Conservation (phyloP, 192 early-diverging fungal genomes). For the Coemansia sp. region DNA sequence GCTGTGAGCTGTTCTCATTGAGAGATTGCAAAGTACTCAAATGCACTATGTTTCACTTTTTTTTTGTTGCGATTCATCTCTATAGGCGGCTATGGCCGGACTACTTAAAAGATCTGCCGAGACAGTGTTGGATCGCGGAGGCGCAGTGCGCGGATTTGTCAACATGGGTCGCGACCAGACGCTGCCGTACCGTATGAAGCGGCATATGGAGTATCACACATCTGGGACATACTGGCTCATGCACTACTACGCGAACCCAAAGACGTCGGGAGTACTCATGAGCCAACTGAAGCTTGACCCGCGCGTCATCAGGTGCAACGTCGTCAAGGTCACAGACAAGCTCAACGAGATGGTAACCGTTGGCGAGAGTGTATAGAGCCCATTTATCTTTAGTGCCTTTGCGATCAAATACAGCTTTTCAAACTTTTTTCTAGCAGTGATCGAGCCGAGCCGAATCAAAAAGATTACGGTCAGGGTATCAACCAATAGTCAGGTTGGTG, state of each 20-base stretch:
- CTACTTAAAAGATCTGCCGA: constrained; percentile 76
- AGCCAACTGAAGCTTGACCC: constrained; percentile 69
- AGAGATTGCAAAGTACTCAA: neutral
- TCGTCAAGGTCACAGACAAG: constrained; percentile 70
- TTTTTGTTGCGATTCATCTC: neutral
- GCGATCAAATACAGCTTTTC: neutral
- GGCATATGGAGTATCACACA: constrained; percentile 81
- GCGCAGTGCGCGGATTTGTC: constrained; percentile 85
- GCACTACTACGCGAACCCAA: constrained; percentile 78
- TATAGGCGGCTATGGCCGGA: constrained; percentile 67
- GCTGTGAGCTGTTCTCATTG: neutral
- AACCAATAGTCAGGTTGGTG: neutral
- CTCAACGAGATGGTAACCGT: constrained; percentile 61
- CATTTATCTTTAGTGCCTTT: neutral
- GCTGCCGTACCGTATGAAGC: constrained; percentile 86
- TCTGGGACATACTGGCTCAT: constrained; percentile 75
- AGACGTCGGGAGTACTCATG: constrained; percentile 61
- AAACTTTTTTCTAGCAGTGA: constrained; percentile 1
- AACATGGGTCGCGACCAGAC: constrained; percentile 66
- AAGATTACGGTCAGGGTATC: constrained; percentile 2
- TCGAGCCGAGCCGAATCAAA: constrained; percentile 4
- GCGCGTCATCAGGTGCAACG: constrained; percentile 73
- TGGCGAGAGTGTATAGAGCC: constrained; percentile 45
- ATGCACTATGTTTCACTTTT: neutral
- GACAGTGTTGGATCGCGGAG: constrained; percentile 79